Conservation (phyloP, 108 stramenopile species). For the Aurantiochytrium sp. region DNA sequence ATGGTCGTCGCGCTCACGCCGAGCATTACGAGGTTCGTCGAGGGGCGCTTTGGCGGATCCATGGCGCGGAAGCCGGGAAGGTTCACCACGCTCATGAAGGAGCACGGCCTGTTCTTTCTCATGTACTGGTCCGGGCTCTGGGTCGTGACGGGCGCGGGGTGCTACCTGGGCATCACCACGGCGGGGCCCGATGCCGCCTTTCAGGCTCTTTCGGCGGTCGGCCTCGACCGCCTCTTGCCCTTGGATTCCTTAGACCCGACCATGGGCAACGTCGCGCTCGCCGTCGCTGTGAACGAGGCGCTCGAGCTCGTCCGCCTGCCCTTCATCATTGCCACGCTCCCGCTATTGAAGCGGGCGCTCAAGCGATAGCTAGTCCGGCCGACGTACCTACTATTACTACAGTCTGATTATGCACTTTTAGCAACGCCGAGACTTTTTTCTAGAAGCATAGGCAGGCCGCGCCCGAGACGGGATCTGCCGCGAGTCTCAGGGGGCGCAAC, state of each 20-base stretch:
- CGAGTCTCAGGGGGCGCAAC: background rate
- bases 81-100: background rate
- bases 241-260: background rate
- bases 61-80: conserved; percentile 4
- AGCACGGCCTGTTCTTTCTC: conserved; percentile 4
- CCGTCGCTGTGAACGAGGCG: background rate
- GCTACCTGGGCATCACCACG: background rate
- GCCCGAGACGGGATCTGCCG: background rate
- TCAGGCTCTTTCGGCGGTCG: background rate
- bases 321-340: background rate
- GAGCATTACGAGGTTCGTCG: background rate
- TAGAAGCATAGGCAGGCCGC: background rate
- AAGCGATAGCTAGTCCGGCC: background rate
- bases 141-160: background rate
- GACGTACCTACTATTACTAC: too few species aligned
- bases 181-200: background rate
- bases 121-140: background rate
- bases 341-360: background rate
- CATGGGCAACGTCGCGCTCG: conserved; percentile 23
- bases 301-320: background rate
- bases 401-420: background rate
- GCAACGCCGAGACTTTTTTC: too few species aligned
- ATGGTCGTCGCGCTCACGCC: background rate
- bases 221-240: background rate
- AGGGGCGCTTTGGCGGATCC: background rate